These are phyloP conservation scores for Carex parvula DNA, from an alignment of 176 grass and related monocot genomes.

Conservation along the genomic window DNA sequence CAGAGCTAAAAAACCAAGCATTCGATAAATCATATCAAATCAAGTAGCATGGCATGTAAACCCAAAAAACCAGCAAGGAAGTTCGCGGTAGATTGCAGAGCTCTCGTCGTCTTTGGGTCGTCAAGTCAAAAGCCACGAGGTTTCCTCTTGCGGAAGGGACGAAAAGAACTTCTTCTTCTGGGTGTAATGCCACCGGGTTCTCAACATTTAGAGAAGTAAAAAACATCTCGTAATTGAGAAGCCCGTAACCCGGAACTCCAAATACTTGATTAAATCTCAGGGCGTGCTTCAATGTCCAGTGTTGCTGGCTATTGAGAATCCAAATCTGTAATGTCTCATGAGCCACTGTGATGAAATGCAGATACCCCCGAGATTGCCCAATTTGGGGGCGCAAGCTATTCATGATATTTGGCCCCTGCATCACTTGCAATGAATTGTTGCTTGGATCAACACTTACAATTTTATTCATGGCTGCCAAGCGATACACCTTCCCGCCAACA, in stretches of 20 bases:
- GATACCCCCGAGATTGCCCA: neutral
- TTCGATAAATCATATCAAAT: neutral
- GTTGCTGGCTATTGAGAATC: neutral
- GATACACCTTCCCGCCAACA: neutral
- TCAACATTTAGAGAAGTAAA: neutral
- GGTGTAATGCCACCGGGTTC: neutral
- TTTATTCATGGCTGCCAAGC: neutral
- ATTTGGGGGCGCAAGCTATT: neutral
- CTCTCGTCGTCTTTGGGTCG: neutral
- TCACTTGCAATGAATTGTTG: neutral
- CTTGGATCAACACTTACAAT: neutral
- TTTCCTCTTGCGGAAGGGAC: neutral
- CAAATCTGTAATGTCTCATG: neutral
- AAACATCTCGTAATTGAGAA: neutral
- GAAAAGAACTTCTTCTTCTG: neutral
- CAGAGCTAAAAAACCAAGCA: neutral
- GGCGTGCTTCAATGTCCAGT: neutral
- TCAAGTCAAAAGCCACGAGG: neutral
- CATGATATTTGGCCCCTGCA: neutral
- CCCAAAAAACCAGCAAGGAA: neutral
- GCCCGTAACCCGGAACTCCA: neutral
- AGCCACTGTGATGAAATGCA: neutral
- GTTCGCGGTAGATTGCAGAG: neutral
- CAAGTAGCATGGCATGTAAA: neutral
- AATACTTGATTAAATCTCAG: neutral